Conservation (phyloP, 129 eudicot genomes). For the Saposhnikovia divaricata region DNA sequence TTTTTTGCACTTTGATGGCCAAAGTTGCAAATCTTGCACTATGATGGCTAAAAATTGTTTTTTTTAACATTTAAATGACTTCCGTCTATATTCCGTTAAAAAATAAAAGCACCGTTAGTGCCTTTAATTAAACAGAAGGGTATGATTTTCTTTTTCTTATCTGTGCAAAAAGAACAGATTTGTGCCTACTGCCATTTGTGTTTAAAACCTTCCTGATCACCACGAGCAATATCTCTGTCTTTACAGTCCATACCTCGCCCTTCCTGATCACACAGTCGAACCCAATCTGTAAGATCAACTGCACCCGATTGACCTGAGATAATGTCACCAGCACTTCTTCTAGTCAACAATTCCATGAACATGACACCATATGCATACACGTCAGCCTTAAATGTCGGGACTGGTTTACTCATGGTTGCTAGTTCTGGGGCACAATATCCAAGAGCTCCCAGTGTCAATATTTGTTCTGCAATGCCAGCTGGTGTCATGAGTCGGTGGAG, state of each 20-base stretch:
- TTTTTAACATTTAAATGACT: too few relatives aligned
- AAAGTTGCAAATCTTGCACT: too few relatives aligned
- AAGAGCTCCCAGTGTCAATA: conserved; percentile 87
- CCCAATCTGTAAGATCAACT: conserved; percentile 95
- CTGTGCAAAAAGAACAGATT: too few relatives aligned
- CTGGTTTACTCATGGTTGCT: conserved; percentile 53
- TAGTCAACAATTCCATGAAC: conserved; percentile 80
- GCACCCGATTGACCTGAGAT: conserved; percentile 95
- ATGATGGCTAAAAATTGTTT: too few relatives aligned
- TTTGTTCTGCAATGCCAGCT: conserved; percentile 83
- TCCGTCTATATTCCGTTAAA: too few relatives aligned
- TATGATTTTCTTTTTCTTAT: too few relatives aligned
- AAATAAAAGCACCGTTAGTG: too few relatives aligned
- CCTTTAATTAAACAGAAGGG: too few relatives aligned
- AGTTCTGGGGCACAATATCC: conserved; percentile 97
- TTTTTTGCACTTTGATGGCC: too few relatives aligned
- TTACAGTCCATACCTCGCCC: conserved; percentile 90
- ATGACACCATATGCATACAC: conserved; percentile 93
- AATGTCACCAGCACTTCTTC: conserved; percentile 98
- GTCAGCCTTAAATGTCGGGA: conserved; percentile 77
- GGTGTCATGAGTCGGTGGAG: conserved; percentile 96
- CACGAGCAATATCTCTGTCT: conserved; percentile 70
- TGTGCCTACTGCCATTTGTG: too few relatives aligned
- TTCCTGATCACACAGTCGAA: conserved; percentile 79
- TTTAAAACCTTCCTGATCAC: too few relatives aligned